Percentiles rank a stretch among this genome's conserved stretches.
These are phyloP conservation scores for Rhamnella rubrinervis DNA, from an alignment of 331 rosid genomes.

Conservation along the genomic window DNA sequence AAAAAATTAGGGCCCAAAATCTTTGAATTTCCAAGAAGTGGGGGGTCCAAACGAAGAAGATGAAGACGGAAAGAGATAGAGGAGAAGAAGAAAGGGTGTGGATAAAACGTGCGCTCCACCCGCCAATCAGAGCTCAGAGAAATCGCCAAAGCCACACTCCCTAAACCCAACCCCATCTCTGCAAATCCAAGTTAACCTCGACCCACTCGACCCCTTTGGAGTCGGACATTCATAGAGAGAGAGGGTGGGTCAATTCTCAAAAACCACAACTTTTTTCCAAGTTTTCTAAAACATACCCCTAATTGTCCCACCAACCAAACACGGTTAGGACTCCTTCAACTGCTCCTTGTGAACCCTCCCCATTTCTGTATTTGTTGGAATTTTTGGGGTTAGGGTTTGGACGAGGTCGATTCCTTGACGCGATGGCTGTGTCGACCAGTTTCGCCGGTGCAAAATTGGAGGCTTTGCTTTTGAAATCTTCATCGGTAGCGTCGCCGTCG, in stretches of 20 bases:
- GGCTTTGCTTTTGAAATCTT: conserved; percentile 48
- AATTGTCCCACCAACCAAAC: neutral
- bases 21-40: neutral
- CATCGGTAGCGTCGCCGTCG: conserved; percentile 31
- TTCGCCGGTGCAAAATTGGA: conserved; percentile 72
- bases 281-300: neutral
- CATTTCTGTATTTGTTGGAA: neutral
- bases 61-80: conserved; percentile 10
- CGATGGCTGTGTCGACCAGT: conserved; percentile 75
- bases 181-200: conserved; percentile 4
- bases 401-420: conserved; percentile 7
- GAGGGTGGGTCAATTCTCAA: conserved; percentile 24
- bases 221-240: neutral
- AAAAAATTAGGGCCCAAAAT: too few relatives aligned
- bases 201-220: neutral
- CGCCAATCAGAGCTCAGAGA: conserved; percentile 67
- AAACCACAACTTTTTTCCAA: conserved; percentile 1
- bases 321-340: neutral
- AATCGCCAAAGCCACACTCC: conserved; percentile 40
- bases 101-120: conserved; percentile 62
- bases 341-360: neutral
- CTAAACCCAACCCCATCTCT: conserved; percentile 7
- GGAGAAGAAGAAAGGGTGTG: conserved; percentile 41
- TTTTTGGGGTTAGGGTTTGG: conserved; percentile 39
- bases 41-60: conserved; percentile 17